Evolutionary conservation across 768 basidiomycete genomes (phyloP).

Genomic region (Mycena rebaudengoi): DNA sequence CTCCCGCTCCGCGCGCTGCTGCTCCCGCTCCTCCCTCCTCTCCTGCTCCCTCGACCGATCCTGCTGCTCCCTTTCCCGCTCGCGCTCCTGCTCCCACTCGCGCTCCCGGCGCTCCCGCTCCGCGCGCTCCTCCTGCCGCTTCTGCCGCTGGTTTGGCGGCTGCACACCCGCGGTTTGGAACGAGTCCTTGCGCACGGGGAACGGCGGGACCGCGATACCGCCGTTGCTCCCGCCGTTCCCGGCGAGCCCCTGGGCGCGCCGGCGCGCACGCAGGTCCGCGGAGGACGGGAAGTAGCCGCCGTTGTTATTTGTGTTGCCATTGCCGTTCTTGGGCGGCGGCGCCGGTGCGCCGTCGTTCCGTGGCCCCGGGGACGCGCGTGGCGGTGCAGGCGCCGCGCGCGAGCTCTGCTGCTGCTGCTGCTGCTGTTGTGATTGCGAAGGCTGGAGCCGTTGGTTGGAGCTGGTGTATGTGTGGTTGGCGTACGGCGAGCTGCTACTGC

Average conservation of each 20-base stretch:
- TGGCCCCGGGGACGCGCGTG: constrained; percentile 7
- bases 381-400: constrained; percentile 28
- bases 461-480: no score
- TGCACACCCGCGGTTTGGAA: constrained; percentile 39
- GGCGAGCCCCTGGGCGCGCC: constrained; percentile 68
- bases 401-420: constrained; percentile 64
- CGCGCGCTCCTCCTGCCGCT: constrained; percentile 35
- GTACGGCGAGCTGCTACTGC: constrained; percentile 67
- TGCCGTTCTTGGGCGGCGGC: no score
- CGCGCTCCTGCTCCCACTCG: no score
- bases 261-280: constrained; percentile 71
- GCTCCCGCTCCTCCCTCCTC: constrained; percentile 6
- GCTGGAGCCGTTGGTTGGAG: no score
- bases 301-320: no score
- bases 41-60: constrained; percentile 23
- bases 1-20: constrained; percentile 28
- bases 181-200: constrained; percentile 63
- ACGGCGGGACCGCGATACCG: constrained; percentile 26
- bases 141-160: constrained; percentile 44
- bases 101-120: no score
- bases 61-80: constrained; percentile 19
- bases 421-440: constrained; percentile 73
- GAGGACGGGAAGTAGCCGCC: constrained; percentile 69
- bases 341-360: constrained; percentile 53
- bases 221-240: no score